Base-by-base conservation (phyloP, 169 alveolate genomes). In the Miamiensis avidus region DNA sequence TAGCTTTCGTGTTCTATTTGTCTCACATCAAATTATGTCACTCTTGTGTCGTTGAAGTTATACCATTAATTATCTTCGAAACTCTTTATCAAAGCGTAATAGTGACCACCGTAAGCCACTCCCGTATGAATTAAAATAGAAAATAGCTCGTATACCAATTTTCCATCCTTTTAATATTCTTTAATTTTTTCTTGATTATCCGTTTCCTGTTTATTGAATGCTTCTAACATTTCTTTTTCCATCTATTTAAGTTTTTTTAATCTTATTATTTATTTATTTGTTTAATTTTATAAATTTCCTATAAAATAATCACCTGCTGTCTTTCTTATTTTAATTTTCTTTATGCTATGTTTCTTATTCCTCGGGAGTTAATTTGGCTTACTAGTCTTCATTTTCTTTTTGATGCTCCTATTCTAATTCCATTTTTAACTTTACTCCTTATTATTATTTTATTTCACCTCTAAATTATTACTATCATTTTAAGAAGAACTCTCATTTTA, bases 71-170 rank as follows among this genome's bases (percentile, higher is more conserved):
- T 91, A 79, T 85, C 86, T 65, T 88, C 91, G 64, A 74, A 76
- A 65, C 83, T 34, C 78, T 91, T 94, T 29, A 96, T 95, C 81
- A 82, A 95, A 28, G 97, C 97, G 83, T 82, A 95, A 84, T 96
- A 96, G 85, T 96, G 98, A 0, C 98, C 98, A 69, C 97, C 97
- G 82, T 90, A 87, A 65, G 97, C 96, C 31, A 93, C 91, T 74
- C 98, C 98, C 84, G 94, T 86, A 86, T 95, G 98, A 26, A 93
- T 91, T 65, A 96, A 84, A 1, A 96, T 89, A 29, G 95, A 91
- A 89, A 86, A 93, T 26, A 93, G 86, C 75, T 95, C 95, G 85
- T 95, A 92, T 1, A 95, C 95, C 29, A 82, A 75, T 31, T 79
- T 87, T 1, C 96, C 97, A 29, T 91, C 91, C 81, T 86, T 30